Conservation (phyloP, 805 yeast genomes). For the Hanseniaspora guilliermondii region DNA sequence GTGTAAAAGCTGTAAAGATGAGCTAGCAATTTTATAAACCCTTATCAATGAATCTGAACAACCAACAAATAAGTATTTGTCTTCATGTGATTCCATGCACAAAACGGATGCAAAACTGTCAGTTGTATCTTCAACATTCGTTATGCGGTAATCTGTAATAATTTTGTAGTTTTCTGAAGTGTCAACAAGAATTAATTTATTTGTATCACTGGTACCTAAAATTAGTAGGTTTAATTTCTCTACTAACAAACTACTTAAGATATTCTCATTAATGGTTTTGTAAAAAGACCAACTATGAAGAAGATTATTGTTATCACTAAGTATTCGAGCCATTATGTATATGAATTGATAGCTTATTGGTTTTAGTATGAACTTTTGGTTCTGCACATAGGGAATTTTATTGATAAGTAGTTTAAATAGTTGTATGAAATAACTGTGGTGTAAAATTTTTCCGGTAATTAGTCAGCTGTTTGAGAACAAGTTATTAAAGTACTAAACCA, state of each 20-base stretch:
- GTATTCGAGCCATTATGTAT: not conserved
- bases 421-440: not conserved
- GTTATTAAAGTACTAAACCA: too few relatives aligned
- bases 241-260: not conserved
- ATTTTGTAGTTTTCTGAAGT: slow-evolving; percentile 1
- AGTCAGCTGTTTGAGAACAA: too few relatives aligned
- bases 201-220: slow-evolving; percentile 9
- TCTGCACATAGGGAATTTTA: not conserved
- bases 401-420: not conserved
- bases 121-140: not conserved
- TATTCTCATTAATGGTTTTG: slow-evolving; percentile 1
- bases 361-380: not conserved
- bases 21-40: slow-evolving; percentile 52
- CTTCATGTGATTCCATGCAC: slow-evolving; percentile 21
- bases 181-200: slow-evolving; percentile 6
- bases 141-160: not conserved
- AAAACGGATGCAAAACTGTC: slow-evolving; percentile 7
- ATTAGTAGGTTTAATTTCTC: slow-evolving; percentile 1
- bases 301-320: slow-evolving; percentile 1
- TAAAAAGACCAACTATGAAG: slow-evolving; percentile 11
- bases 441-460: not conserved
- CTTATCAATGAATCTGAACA: slow-evolving; percentile 84
- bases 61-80: slow-evolving; percentile 59
- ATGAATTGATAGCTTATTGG: not conserved
- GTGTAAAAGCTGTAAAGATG: slow-evolving; percentile 15